Evolutionary conservation across 2,329 filamentous ascomycete species (phyloP), one percentile per base, ranked within the genome.

Genomic region (Plectosphaerella cucumerina): DNA sequence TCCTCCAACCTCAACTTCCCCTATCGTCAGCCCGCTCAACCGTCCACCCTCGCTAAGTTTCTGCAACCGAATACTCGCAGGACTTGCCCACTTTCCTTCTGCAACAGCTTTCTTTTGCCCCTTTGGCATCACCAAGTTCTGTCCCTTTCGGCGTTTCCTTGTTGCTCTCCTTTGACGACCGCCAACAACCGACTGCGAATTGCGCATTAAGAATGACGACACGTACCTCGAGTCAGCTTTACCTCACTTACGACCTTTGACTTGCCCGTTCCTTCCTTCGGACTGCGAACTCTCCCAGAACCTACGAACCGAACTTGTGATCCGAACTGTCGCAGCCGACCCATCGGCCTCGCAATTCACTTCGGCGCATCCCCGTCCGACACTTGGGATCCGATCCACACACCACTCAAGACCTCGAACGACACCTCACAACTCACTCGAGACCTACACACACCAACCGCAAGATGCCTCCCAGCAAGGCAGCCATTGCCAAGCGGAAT

Each of bases 401-500:
- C 17, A n/a, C 15, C 35, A 37, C 17, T 17, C 31, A 47, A 33
- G 9, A 14, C 44, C 44, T 21, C 17, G 31, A 35, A 37, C 35
- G 4, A 37, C 17, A 8, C 5, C 17, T 22, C n/a, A 20, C 42
- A 12, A 21, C n/a, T 23, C 26, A 34, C 14, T 12, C 50, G 50
- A 50, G 8, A 21, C 12, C 15, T 12, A 14, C 20, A 22, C 5
- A 2, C 14, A 8, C 12, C n/a, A 14, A 6, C 22, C 4, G 50
- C 46, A 61, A 51, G 51, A 70, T 76, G 72, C 63, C 72, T 59
- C 64, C 69, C 21, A 59, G 66, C 44, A 66, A 68, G 48, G 58
- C 58, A 20, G 55, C 67, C 57, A 49, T 67, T 39, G 60, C 68
- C 17, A 81, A 87, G 70, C 87, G 80, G 73, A 84, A 87, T 65